Percentiles rank a stretch among this genome's conserved stretches.
Evolutionary conservation across 2,329 filamentous ascomycete genomes (phyloP).

Genomic region (Ambrosiella beaveri): DNA sequence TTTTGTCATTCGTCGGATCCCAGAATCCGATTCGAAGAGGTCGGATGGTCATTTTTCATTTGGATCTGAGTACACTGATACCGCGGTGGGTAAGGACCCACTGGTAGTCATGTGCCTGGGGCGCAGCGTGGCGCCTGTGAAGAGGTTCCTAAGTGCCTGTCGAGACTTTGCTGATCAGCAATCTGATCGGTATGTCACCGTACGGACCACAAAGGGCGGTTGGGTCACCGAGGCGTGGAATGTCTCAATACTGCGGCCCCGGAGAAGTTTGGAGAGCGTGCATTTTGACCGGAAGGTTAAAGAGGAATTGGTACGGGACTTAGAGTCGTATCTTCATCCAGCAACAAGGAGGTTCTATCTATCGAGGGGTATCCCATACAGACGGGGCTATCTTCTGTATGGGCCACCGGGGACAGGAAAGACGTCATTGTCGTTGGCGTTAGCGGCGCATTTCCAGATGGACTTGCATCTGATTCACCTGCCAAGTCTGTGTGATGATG

Average conservation of each 20-base stretch:
- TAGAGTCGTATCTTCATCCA: conserved; percentile 63
- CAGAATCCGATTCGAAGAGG: neutral
- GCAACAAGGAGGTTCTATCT: conserved; percentile 56
- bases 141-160: conserved; percentile 19
- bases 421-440: conserved; percentile 47
- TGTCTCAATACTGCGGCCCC: conserved; percentile 33
- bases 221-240: conserved; percentile 20
- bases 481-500: conserved; percentile 32
- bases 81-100: conserved; percentile 22
- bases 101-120: conserved; percentile 24
- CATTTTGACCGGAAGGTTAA: conserved; percentile 54
- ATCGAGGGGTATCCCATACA: conserved; percentile 55
- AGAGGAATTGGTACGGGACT: conserved; percentile 46
- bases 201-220: conserved; percentile 18
- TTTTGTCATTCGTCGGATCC: conserved; percentile 22
- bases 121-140: conserved; percentile 20
- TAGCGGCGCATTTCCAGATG: conserved; percentile 48
- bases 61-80: conserved; percentile 19
- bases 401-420: conserved; percentile 63
- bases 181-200: conserved; percentile 21
- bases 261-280: conserved; percentile 57
- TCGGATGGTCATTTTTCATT: conserved; percentile 6
- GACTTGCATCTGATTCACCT: conserved; percentile 49
- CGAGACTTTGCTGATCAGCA: conserved; percentile 21
- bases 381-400: conserved; percentile 61